Evolutionary conservation across 2,329 filamentous ascomycete genomes (phyloP).

Genomic region (Fusarium gaditjirri): DNA sequence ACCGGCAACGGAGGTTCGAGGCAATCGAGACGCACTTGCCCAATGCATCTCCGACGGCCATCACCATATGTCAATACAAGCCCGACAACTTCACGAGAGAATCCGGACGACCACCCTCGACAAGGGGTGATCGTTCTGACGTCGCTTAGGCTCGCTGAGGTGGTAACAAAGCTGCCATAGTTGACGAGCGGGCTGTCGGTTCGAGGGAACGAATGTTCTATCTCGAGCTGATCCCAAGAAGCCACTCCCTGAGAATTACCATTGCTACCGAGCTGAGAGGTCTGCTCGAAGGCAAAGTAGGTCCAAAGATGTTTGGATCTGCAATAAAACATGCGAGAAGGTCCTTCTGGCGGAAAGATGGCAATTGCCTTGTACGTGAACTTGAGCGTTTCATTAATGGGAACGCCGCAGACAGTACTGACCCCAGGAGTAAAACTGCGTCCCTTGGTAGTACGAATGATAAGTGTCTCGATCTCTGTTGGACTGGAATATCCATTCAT

Average conservation of each 20-base stretch:
- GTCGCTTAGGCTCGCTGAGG: neutral
- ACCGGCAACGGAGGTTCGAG: accelerated
- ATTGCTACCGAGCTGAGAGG: accelerated
- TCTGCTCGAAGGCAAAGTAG: neutral
- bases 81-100: accelerated
- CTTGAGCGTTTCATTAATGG: accelerated
- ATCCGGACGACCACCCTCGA: accelerated
- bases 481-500: accelerated
- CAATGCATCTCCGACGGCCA: neutral
- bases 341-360: neutral
- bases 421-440: neutral
- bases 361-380: neutral
- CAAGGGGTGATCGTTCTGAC: neutral
- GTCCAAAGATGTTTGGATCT: accelerated
- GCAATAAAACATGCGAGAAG: neutral
- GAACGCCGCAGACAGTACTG: accelerated
- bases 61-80: neutral
- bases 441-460: neutral
- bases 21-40: neutral
- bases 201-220: neutral
- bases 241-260: accelerated
- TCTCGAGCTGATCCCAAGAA: neutral
- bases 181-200: accelerated
- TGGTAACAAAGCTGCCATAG: accelerated
- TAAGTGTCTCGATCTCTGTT: neutral